Conservation (phyloP, 305 asterid genomes). For the Fraxinus latifolia region DNA sequence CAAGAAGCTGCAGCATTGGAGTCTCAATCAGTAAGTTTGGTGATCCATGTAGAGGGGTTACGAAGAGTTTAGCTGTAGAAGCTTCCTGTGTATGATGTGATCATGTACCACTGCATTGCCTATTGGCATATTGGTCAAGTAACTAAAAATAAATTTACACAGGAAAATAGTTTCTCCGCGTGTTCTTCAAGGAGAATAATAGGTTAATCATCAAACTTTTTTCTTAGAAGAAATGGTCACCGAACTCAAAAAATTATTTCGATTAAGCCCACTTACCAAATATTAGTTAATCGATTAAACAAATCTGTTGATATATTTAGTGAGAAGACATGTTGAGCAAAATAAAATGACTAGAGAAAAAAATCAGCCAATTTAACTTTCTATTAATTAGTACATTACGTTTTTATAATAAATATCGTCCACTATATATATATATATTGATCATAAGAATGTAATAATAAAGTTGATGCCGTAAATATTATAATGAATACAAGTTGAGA, state of each 20-base stretch:
- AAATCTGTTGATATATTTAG: not conserved
- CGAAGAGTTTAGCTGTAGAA: slow-evolving; percentile 81
- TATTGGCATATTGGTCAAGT: not conserved
- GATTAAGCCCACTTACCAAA: not conserved
- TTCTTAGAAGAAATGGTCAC: not conserved
- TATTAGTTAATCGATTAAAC: not conserved
- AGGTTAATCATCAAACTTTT: not conserved
- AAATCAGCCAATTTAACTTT: not conserved
- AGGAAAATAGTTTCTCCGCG: not conserved
- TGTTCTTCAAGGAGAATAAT: not conserved
- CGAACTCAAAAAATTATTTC: not conserved
- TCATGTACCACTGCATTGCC: not conserved
- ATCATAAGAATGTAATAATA: no score
- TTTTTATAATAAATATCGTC: not conserved
- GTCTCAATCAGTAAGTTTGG: slow-evolving; percentile 65
- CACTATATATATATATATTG: not conserved
- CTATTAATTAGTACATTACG: not conserved
- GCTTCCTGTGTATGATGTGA: slow-evolving; percentile 64
- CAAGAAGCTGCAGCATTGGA: slow-evolving; percentile 63
- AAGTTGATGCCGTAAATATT: no score
- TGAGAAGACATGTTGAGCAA: not conserved
- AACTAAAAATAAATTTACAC: not conserved
- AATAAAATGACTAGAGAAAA: not conserved
- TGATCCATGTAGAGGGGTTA: slow-evolving; percentile 67
- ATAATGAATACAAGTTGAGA: no score